Percentiles rank a stretch among this genome's conserved stretches.
Conservation (phyloP, 2,329 filamentous ascomycete species). For the Colletotrichum coccodes region DNA sequence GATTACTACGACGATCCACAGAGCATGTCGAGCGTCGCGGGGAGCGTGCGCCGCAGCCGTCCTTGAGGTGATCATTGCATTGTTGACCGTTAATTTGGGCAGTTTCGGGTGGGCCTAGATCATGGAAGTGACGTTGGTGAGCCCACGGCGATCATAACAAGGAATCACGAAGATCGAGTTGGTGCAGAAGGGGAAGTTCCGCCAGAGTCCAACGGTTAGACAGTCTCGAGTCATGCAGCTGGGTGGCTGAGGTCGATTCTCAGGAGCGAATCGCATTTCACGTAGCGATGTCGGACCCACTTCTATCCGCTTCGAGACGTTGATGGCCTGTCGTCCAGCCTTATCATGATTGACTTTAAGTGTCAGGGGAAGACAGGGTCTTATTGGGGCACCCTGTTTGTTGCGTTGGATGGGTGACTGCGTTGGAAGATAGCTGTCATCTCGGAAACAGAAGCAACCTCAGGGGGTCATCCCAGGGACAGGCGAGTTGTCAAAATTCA, state of each 20-base stretch:
- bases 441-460: not conserved
- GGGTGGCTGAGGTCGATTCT: slow-evolving; percentile 19
- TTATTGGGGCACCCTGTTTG: slow-evolving; percentile 8
- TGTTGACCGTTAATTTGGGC: not conserved
- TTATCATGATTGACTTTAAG: slow-evolving; percentile 4
- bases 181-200: not conserved
- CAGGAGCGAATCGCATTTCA: slow-evolving; percentile 29
- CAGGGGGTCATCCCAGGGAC: not conserved
- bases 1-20: not conserved
- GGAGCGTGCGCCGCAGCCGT: not conserved
- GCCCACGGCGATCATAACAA: slow-evolving; percentile 8
- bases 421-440: slow-evolving; percentile 15
- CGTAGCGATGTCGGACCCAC: not conserved
- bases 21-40: not conserved
- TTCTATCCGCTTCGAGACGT: slow-evolving; percentile 8
- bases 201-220: too few relatives aligned
- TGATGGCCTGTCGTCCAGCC: slow-evolving; percentile 12
- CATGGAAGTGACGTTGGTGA: not conserved
- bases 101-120: slow-evolving; percentile 6
- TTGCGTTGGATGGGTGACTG: not conserved
- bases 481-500: not conserved
- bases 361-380: slow-evolving; percentile 6
- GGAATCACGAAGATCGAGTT: slow-evolving; percentile 1
- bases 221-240: slow-evolving; percentile 20
- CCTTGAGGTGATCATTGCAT: not conserved